phyloP scores from a whole-genome alignment of 257 asterid genomes.

The Solanum pennellii region DNA sequence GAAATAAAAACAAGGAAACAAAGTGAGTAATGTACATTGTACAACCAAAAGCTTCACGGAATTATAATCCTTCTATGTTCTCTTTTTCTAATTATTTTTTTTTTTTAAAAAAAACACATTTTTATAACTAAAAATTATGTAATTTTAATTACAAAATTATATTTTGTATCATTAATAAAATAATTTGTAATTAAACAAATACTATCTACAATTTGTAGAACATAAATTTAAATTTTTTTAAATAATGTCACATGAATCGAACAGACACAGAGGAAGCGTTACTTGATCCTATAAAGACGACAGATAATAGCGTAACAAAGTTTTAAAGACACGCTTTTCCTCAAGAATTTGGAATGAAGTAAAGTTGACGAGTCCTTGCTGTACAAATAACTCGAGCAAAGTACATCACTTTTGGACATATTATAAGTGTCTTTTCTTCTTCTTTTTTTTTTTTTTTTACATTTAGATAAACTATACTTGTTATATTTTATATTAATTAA shows the following conservation, averaged over 20 bases:
- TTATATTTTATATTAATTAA: too few relatives aligned
- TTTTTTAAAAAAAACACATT: neutral
- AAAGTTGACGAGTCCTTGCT: neutral
- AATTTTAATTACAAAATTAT: neutral
- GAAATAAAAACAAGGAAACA: neutral
- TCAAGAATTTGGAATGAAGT: neutral
- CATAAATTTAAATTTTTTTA: too few relatives aligned
- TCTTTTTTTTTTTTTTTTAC: too few relatives aligned
- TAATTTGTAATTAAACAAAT: neutral
- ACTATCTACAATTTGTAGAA: too few relatives aligned
- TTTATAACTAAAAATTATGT: neutral
- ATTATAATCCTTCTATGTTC: neutral
- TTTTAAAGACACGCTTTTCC: neutral
- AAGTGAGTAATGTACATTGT: neutral
- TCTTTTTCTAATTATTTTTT: too few relatives aligned
- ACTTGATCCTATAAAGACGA: neutral
- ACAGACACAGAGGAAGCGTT: fast-evolving
- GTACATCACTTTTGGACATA: neutral
- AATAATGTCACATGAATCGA: too few relatives aligned
- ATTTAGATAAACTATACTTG: too few relatives aligned
- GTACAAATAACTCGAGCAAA: neutral
- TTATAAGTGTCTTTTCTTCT: too few relatives aligned
- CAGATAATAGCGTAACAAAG: neutral
- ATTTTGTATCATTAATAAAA: neutral
- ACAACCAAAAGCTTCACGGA: neutral